Conservation (phyloP, 2,329 filamentous ascomycete genomes). For the Ciborinia camelliae region DNA sequence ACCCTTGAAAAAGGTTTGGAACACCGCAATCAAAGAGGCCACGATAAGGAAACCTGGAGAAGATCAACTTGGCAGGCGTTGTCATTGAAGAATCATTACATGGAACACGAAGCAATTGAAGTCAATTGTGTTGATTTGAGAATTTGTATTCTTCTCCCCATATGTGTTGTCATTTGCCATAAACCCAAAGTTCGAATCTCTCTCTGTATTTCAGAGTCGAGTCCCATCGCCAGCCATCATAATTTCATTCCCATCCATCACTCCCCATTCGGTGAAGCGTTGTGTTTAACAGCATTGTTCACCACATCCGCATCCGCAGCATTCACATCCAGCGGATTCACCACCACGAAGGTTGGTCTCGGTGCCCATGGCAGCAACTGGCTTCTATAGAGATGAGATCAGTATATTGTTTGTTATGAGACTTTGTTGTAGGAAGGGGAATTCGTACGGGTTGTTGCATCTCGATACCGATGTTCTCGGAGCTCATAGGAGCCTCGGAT, state of each 20-base stretch:
- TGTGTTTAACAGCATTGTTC: conserved; percentile 25
- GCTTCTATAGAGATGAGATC: conserved; percentile 23
- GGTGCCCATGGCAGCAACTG: conserved; percentile 20
- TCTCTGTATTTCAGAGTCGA: conserved; percentile 7
- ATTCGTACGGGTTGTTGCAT: conserved; percentile 33
- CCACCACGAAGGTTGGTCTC: conserved; percentile 24
- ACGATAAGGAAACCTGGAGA: conserved; percentile 10
- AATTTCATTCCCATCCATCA: background rate
- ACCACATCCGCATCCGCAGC: conserved; percentile 23
- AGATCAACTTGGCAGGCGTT: background rate
- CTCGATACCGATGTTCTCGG: conserved; percentile 26
- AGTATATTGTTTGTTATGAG: background rate
- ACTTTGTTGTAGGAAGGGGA: background rate
- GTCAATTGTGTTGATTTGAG: background rate
- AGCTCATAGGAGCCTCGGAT: conserved; percentile 33
- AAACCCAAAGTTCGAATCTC: background rate
- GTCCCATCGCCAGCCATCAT: background rate
- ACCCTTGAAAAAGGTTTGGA: background rate
- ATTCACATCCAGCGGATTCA: conserved; percentile 21
- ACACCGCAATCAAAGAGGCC: background rate
- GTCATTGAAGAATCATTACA: background rate
- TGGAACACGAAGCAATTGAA: background rate
- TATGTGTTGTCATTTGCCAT: background rate
- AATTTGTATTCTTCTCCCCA: background rate
- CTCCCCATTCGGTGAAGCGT: too few relatives aligned